Conservation (phyloP, 140 eudicot species). For the Senecio squalidus region DNA sequence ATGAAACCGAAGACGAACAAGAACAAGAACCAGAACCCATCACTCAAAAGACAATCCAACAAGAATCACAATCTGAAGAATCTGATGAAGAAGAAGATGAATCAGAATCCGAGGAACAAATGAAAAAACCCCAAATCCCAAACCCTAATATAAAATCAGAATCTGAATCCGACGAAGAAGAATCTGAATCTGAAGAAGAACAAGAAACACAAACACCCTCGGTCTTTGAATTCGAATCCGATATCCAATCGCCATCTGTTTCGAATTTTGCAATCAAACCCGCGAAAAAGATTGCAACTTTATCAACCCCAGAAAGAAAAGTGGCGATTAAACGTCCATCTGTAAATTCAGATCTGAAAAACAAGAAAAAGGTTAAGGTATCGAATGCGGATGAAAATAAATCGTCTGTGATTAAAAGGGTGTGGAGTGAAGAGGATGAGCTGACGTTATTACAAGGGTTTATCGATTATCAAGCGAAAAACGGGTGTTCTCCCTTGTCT, state of each 20-base stretch:
- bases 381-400: conserved; percentile 22
- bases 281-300: conserved; percentile 24
- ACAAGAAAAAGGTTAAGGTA: conserved; percentile 19
- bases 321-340: too few relatives aligned
- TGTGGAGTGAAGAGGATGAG: conserved; percentile 65
- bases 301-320: too few relatives aligned
- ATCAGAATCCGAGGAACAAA: neutral
- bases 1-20: conserved; percentile 30
- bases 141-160: conserved; percentile 16
- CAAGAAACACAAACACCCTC: conserved; percentile 16
- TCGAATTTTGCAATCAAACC: conserved; percentile 39
- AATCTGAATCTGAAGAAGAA: conserved; percentile 18
- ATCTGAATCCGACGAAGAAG: conserved; percentile 1
- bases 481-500: conserved; percentile 34
- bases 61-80: neutral
- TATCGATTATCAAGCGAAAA: conserved; percentile 27
- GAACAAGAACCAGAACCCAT: conserved; percentile 7
- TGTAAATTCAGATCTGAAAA: conserved; percentile 7
- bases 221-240: conserved; percentile 20
- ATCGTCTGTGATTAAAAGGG: conserved; percentile 14
- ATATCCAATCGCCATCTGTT: conserved; percentile 31
- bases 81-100: conserved; percentile 19
- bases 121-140: conserved; percentile 4
- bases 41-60: conserved; percentile 6
- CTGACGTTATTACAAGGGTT: conserved; percentile 44